A percentile compares a stretch with the other conserved stretches of the same genome.
Conservation (phyloP, 1,284 basidiomycete genomes). For the Rhodotorula sp. region DNA sequence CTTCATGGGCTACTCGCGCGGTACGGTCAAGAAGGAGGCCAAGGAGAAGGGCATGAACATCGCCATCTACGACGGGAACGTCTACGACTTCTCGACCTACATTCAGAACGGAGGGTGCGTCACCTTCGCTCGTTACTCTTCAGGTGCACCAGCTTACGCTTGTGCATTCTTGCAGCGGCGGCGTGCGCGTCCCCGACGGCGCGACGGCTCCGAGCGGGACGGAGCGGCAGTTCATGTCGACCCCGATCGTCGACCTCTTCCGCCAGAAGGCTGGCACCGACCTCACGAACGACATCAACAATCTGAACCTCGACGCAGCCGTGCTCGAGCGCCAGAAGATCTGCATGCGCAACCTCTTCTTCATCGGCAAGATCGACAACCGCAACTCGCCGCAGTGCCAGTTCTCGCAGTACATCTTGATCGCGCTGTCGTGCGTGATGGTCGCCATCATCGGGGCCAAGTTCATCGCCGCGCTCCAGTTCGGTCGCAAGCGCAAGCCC, state of each 20-base stretch:
- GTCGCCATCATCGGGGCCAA: conserved; percentile 97
- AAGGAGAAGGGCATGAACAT: conserved; percentile 54
- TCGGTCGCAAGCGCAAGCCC: conserved; percentile 76
- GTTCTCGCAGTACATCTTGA: conserved; percentile 88
- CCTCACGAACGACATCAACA: conserved; percentile 75
- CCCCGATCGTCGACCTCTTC: conserved; percentile 76
- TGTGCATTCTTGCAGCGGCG: conserved; percentile 25
- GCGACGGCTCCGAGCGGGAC: conserved; percentile 61
- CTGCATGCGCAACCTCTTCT: conserved; percentile 89
- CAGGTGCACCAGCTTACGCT: neutral
- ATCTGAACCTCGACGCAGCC: conserved; percentile 64
- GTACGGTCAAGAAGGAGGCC: conserved; percentile 73
- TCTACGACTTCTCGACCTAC: conserved; percentile 89
- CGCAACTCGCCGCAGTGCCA: conserved; percentile 87
- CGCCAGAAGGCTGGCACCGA: conserved; percentile 69
- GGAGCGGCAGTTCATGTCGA: conserved; percentile 74
- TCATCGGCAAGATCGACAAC: conserved; percentile 87
- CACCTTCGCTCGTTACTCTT: conserved; percentile 53
- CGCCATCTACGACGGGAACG: conserved; percentile 76
- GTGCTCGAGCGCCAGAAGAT: conserved; percentile 76
- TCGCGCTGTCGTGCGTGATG: conserved; percentile 89
- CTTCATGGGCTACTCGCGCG: conserved; percentile 83
- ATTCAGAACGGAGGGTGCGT: conserved; percentile 58
- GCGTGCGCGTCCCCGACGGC: conserved; percentile 63
- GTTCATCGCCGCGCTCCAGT: conserved; percentile 92